Base-by-base conservation (phyloP, 1,139 yeast genomes). In the Suhomyces maxii region DNA sequence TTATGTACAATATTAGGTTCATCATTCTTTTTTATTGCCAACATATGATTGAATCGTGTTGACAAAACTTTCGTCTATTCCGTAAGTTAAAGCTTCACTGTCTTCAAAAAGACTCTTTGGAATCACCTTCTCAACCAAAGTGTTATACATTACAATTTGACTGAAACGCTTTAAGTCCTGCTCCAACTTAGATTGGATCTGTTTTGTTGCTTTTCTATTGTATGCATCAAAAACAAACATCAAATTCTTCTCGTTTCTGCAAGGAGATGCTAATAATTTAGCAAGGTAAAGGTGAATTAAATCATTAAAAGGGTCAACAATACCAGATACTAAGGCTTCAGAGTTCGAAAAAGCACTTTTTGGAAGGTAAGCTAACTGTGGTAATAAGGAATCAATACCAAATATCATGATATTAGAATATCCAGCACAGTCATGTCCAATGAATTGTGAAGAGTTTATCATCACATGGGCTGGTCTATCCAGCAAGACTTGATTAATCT, bases 251-350 rank as follows among this genome's bases (percentile, higher is more conserved):
- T 51, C 45, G 7, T 34, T 18, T 11, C 9, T 10, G 8, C 26
- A n/a, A 14, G 51, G 41, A 14, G 47, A 50, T 32, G 51, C 39
- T 7, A 46, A 41, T 6, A 61, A 44, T 45, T 56, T 60, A 28
- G 50, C 47, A 10, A 63, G 40, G 45, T 64, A 64, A 28, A 55
- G 58, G 18, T 48, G 42, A n/a, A 54, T 45, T 38, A 67, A 53
- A 47, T 66, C 69, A 36, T 54, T 54, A 32, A 53, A 46, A 2
- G 71, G 69, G 35, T 62, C 58, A n/a, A 50, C 45, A 8, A 66
- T 49, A 14, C 70, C 71, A 0, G 60, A 42, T 7, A 59, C 44
- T 12, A 44, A 42, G 7, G 46, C 37, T 13, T 26, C 31, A 5
- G 34, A n/a, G 8, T 30, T 30, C 26, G 14, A 11, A 6, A 39